Evolutionary conservation across 352 stramenopile species (phyloP), one percentile per base, ranked within the genome.

Genomic region (Globisporangium nagaii): DNA sequence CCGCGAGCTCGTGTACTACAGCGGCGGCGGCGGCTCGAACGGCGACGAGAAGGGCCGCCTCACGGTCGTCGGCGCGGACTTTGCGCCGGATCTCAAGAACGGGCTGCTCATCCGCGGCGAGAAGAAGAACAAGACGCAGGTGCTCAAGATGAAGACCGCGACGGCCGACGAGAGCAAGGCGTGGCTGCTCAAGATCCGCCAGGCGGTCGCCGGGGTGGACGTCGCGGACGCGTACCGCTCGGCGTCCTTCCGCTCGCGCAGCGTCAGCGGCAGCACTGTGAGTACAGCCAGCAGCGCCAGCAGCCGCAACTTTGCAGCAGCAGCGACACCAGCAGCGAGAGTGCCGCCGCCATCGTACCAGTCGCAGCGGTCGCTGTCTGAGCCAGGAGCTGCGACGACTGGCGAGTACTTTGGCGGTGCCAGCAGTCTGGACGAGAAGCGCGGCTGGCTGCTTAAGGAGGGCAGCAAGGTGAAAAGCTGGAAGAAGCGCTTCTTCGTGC

Each of bases 11-110:
- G 49, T 62, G 27, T 65, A 63, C 13, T 94, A 83, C 53, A 71
- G 65, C 0, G 56, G 62, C 25, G 69, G 66, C 28, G 74, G 65
- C 46, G 54, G 68, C 39, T 66, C 62, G 22, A 75, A 60, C 27
- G 71, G 75, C 24, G 68, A 73, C n/a, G 75, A 90, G 43, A 88
- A 88, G 42, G 84, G 84, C 2, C 67, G 79, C 15, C 62, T 90
- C 19, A 37, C 51, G 24, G 72, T 92, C 24, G 28, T 75, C 1
- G 75, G 70, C 54, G 79, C 84, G 42, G 72, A 82, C 42, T 72
- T 75, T 41, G 66, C 72, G 20, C 70, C 65, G 19, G 67, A 85
- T 15, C 51, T 70, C 4, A 68, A 53, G 44, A 78, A 82, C 31
- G 71, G 75, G 4, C 63, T 94, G 49, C 70, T 89, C 13, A 66